These are phyloP conservation scores for Jaltomata sinuosa DNA, from an alignment of 257 asterid genomes.

Conservation along the genomic window DNA sequence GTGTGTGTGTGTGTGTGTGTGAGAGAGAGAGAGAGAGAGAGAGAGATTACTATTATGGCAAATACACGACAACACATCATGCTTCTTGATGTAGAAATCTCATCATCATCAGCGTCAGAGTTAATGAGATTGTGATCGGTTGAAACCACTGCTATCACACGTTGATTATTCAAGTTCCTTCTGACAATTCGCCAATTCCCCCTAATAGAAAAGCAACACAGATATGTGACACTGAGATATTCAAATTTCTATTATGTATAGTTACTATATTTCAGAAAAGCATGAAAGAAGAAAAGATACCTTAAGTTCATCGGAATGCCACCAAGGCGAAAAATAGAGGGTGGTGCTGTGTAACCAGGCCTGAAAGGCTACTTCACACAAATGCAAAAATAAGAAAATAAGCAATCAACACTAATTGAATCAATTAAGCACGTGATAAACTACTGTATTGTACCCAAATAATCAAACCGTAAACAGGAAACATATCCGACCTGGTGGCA, in stretches of 20 bases:
- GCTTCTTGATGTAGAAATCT: slow-evolving; percentile 56
- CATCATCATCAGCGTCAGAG: slow-evolving; percentile 45
- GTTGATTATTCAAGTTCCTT: slow-evolving; percentile 63
- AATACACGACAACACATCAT: slow-evolving; percentile 57
- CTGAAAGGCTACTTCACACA: slow-evolving; percentile 55
- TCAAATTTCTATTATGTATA: neutral
- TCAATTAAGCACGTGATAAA: neutral
- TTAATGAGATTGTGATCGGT: slow-evolving; percentile 46
- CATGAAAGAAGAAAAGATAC: slow-evolving; percentile 21
- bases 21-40: slow-evolving; percentile 21
- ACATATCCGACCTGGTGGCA: slow-evolving; percentile 74
- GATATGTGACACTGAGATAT: neutral
- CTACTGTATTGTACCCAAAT: neutral
- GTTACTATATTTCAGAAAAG: neutral
- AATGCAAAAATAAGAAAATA: neutral
- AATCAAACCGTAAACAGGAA: neutral
- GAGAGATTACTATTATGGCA: slow-evolving; percentile 62
- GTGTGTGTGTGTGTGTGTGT: no score
- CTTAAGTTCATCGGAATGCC: slow-evolving; percentile 82
- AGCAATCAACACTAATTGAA: neutral
- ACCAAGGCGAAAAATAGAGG: slow-evolving; percentile 71
- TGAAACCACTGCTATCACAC: slow-evolving; percentile 71
- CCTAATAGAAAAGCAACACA: slow-evolving; percentile 26
- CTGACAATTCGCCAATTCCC: slow-evolving; percentile 91
- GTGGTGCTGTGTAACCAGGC: slow-evolving; percentile 97